Base-by-base conservation (phyloP, 176 grass and related monocot species). In the Pharus latifolius region DNA sequence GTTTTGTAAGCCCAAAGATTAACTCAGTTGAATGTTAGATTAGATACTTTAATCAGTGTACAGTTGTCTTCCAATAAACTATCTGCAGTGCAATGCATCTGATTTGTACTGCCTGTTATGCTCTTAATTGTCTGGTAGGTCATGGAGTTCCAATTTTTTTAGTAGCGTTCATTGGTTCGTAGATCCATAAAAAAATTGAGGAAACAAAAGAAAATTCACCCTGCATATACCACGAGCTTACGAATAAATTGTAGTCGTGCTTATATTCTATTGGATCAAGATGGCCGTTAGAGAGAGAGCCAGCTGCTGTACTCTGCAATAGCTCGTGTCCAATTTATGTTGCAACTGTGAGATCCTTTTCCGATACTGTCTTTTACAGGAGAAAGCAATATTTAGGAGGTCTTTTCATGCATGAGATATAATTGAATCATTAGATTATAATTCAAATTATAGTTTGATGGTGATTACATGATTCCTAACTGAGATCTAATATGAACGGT, bases 31-130 rank as follows among this genome's bases (percentile, higher is more conserved):
- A n/a, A n/a, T n/a, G n/a, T n/a, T n/a, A n/a, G n/a, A n/a, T n/a
- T 42, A 30, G 33, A 57, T 72, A 30, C n/a, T 47, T 45, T 73
- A 53, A 67, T 60, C 26, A 26, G 60, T 52, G 60, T 0, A 56
- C 82, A 74, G 82, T 35, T 79, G 62, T 65, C 62, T 5, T 25
- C 1, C 13, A 34, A 34, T 65, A 56, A 72, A 62, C 24, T 30
- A 54, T 56, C n/a, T n/a, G 16, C 16, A 15, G 75, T 68, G 17
- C 73, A 30, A 9, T 74, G 82, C 35, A 68, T 69, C 75, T 74
- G 61, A 68, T 28, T n/a, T 68, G 75, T 73, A 42, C 50, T 29
- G 18, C 49, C 23, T 55, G 60, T 40, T 59, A n/a, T 66, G 74
- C 33, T 32, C 59, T 84, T 73, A 32, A 72, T 50, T 20, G 43